Evolutionary conservation across 2,329 filamentous ascomycete genomes (phyloP), one percentile per base, ranked within the genome.

Genomic region (Colletotrichum endophyticum): DNA sequence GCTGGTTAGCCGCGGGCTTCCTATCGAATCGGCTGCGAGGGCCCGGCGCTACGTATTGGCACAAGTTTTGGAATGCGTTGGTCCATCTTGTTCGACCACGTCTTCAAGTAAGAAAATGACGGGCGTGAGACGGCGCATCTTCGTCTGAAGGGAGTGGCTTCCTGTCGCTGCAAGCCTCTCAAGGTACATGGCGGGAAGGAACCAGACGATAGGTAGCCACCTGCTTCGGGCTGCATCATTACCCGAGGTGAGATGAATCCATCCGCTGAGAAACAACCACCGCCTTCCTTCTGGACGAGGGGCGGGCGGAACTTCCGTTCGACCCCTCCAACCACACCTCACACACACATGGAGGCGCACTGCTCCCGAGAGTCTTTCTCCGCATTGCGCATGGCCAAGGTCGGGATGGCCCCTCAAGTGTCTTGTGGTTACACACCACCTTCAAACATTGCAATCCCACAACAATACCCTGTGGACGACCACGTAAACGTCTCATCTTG

Each of bases 161-260:
- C 8, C 22, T 36, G 25, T 66, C n/a, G 53, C 36, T 30, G 70
- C 34, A 66, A 64, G 39, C 39, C 39, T 28, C 61, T 28, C 61
- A 44, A 25, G 56, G 56, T 28, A 19, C 56, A 59, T 44, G 32
- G 28, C 59, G 39, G 32, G 36, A 25, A 53, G 36, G 16, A 25
- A 66, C 7, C 16, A 19, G 16, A 36, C 16, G 27, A 57, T 27
- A n/a, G 19, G 44, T 49, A 39, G 44, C 39, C 39, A 25, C 27
- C 25, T 61, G 36, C 11, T 8, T 56, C 25, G 22, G 28, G 39
- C 25, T 39, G 13, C 62, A 67, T 61, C 62, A 25, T 39, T 67
- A 66, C 70, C 73, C 73, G 74, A 76, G 74, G 70, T 57, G 63
- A 61, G 73, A 75, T 25, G 68, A 53, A 72, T 66, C 61, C 61